phyloP scores from a whole-genome alignment of 169 alveolate species.

The Eimeria tenella region DNA sequence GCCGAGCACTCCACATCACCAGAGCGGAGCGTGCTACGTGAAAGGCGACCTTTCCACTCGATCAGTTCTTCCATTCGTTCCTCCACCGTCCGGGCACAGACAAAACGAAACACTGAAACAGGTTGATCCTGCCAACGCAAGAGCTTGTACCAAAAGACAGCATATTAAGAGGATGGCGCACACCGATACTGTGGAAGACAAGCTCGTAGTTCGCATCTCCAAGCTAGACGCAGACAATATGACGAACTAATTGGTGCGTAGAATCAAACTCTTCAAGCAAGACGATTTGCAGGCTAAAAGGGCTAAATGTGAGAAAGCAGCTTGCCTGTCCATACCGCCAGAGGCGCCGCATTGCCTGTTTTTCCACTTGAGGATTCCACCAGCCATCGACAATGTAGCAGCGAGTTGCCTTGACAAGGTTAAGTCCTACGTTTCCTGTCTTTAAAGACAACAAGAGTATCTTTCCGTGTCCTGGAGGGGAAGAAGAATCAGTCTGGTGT shows the following conservation, averaged over 20 bases:
- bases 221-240: not conserved
- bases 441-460: conserved; percentile 88
- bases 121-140: conserved; percentile 64
- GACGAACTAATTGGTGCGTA: too few species aligned
- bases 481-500: not conserved
- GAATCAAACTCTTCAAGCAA: too few species aligned
- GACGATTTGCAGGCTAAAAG: not conserved
- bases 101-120: conserved; percentile 73
- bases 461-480: conserved; percentile 74
- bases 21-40: conserved; percentile 62
- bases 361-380: conserved; percentile 95
- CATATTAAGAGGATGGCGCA: too few species aligned
- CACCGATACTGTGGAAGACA: too few species aligned
- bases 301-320: not conserved
- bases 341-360: conserved; percentile 96
- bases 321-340: conserved; percentile 96
- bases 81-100: conserved; percentile 77
- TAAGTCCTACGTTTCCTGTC: conserved; percentile 94
- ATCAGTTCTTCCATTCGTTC: conserved; percentile 78
- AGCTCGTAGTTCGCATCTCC: not conserved
- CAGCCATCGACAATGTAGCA: conserved; percentile 91
- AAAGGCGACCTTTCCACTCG: conserved; percentile 76
- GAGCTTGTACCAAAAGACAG: not conserved
- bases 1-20: not conserved
- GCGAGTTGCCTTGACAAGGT: conserved; percentile 88